Percentiles rank a stretch among this genome's conserved stretches.
Evolutionary conservation across 2,329 filamentous ascomycete species (phyloP).

Genomic region (Claviceps quebecensis): DNA sequence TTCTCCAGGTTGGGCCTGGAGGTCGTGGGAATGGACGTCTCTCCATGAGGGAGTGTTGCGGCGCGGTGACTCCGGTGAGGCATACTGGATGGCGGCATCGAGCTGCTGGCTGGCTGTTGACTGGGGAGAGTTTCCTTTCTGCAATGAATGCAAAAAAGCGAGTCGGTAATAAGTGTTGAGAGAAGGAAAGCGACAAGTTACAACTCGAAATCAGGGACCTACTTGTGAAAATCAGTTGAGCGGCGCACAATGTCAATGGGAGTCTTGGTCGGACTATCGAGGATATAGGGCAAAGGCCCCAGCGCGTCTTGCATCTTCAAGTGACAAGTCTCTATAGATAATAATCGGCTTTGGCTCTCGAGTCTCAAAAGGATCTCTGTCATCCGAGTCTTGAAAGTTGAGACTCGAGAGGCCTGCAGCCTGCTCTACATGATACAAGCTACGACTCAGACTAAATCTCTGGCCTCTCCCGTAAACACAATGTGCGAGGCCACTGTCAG

Average conservation of each 20-base stretch:
- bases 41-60: neutral
- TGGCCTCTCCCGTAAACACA: no score
- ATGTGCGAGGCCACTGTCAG: no score
- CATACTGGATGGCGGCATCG: slow-evolving; percentile 9
- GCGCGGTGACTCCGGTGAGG: neutral
- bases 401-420: no score
- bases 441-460: no score
- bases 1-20: neutral
- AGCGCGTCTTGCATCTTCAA: neutral
- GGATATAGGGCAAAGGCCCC: neutral
- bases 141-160: neutral
- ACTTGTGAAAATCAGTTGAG: neutral
- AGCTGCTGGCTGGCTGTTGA: slow-evolving; percentile 8
- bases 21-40: neutral
- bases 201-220: neutral
- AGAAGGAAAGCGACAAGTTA: neutral
- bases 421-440: no score
- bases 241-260: neutral
- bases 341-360: no score
- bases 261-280: neutral
- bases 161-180: neutral
- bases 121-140: neutral
- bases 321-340: no score
- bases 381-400: no score
- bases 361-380: no score